Percentiles rank a stretch among this genome's conserved stretches.
phyloP scores from a whole-genome alignment of 2,329 filamentous ascomycete species.

The Penicillium sclerotiorum region DNA sequence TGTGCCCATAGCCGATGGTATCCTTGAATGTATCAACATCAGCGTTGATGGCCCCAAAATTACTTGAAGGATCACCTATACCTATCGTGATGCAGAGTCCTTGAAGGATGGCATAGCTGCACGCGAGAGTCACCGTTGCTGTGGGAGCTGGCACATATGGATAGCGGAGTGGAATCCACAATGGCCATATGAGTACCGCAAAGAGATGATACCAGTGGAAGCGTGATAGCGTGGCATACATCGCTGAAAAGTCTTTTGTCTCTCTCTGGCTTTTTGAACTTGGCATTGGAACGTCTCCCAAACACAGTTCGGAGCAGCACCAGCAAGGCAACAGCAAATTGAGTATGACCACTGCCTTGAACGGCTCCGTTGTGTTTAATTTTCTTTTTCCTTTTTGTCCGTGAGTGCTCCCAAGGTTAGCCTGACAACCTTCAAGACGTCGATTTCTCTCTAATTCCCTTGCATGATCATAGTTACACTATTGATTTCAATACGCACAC shows the following conservation, averaged over 20 bases:
- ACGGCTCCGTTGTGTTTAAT: too few species aligned
- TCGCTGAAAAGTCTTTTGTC: background rate
- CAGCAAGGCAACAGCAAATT: too few species aligned
- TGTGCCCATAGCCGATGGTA: constrained; percentile 15
- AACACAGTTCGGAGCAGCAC: too few species aligned
- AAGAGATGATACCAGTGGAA: background rate
- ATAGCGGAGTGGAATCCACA: background rate
- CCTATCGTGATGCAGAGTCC: background rate
- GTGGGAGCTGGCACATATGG: background rate
- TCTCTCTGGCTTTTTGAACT: too few species aligned
- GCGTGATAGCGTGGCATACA: background rate
- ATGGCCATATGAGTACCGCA: background rate
- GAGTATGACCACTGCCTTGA: too few species aligned
- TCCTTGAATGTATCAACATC: background rate
- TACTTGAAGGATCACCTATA: background rate
- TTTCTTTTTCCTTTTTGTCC: too few species aligned
- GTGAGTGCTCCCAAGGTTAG: too few species aligned
- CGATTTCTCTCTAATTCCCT: too few species aligned
- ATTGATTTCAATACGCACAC: too few species aligned
- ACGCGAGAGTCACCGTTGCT: background rate
- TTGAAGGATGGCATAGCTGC: background rate
- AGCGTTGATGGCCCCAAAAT: background rate
- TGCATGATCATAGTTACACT: too few species aligned
- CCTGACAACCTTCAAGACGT: too few species aligned
- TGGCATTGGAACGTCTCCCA: too few species aligned